Conservation (phyloP, 345 rosid species). For the Eutrema japonicum region DNA sequence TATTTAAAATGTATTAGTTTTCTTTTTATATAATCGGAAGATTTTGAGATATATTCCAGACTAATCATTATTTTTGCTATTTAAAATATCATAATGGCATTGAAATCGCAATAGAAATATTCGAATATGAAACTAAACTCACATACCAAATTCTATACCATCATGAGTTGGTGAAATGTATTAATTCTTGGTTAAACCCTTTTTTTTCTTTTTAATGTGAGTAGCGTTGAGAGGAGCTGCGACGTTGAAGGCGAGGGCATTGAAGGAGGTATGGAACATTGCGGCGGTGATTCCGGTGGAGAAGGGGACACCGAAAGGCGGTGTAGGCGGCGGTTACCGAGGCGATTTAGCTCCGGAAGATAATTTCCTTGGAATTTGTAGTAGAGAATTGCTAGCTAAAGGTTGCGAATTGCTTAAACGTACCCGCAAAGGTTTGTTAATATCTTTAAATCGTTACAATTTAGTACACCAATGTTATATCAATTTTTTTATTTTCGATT, state of each 20-base stretch:
- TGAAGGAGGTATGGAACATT: constrained; percentile 96
- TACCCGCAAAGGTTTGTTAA: constrained; percentile 77
- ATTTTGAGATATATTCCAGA: background rate
- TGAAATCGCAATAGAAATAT: no score
- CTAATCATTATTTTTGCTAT: no score
- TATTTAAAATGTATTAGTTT: background rate
- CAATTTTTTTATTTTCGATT: constrained; percentile 7
- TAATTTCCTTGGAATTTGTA: constrained; percentile 77
- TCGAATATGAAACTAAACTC: background rate
- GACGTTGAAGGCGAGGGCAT: constrained; percentile 81
- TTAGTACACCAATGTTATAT: background rate
- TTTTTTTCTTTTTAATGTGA: background rate
- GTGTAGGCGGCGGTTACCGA: constrained; percentile 46
- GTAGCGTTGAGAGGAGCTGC: constrained; percentile 95
- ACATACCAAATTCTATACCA: background rate
- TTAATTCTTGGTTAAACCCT: background rate
- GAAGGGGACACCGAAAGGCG: constrained; percentile 55
- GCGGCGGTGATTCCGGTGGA: constrained; percentile 95
- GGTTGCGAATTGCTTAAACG: constrained; percentile 95
- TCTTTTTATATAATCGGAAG: background rate
- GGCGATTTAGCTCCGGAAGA: constrained; percentile 74
- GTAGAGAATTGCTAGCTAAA: constrained; percentile 87
- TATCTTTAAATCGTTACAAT: constrained; percentile 20
- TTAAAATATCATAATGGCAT: background rate
- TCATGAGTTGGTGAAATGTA: background rate